phyloP scores from a whole-genome alignment of 2,329 filamentous ascomycete species.

The Blumeria graminis region DNA sequence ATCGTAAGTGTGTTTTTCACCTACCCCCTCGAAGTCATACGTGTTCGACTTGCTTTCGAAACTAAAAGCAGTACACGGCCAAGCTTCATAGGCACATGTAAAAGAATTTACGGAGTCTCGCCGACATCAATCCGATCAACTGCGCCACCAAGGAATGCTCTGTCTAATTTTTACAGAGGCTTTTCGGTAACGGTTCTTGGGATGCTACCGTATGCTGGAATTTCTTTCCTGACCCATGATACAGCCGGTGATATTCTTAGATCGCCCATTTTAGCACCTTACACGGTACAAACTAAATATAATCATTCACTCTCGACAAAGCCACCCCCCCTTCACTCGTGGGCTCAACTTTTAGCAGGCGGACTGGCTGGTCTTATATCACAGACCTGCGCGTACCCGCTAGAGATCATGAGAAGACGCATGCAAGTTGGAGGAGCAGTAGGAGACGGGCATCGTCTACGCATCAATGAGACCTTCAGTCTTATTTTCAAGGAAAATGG shows the following conservation, averaged over 20 bases:
- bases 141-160: slow-evolving; percentile 33
- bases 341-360: slow-evolving; percentile 68
- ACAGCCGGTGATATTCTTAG: slow-evolving; percentile 68
- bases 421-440: slow-evolving; percentile 96
- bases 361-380: slow-evolving; percentile 72
- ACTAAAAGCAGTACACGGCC: slow-evolving; percentile 52
- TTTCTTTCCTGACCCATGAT: slow-evolving; percentile 90
- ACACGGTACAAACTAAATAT: slow-evolving; percentile 49
- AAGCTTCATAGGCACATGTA: slow-evolving; percentile 52
- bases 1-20: slow-evolving; percentile 88
- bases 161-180: slow-evolving; percentile 85
- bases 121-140: slow-evolving; percentile 15
- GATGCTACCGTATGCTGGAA: slow-evolving; percentile 91
- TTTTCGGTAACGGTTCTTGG: slow-evolving; percentile 77
- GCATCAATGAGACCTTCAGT: slow-evolving; percentile 53
- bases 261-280: slow-evolving; percentile 35
- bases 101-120: slow-evolving; percentile 66
- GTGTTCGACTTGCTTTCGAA: slow-evolving; percentile 85
- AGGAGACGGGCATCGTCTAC: slow-evolving; percentile 59
- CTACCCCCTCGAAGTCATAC: slow-evolving; percentile 79
- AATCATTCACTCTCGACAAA: slow-evolving; percentile 30
- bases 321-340: slow-evolving; percentile 50
- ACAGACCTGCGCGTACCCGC: slow-evolving; percentile 77
- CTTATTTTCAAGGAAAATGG: slow-evolving; percentile 58
- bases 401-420: slow-evolving; percentile 73